phyloP scores from a whole-genome alignment of 371 early-diverging fungal genomes.

The Rhizopus delemar region DNA sequence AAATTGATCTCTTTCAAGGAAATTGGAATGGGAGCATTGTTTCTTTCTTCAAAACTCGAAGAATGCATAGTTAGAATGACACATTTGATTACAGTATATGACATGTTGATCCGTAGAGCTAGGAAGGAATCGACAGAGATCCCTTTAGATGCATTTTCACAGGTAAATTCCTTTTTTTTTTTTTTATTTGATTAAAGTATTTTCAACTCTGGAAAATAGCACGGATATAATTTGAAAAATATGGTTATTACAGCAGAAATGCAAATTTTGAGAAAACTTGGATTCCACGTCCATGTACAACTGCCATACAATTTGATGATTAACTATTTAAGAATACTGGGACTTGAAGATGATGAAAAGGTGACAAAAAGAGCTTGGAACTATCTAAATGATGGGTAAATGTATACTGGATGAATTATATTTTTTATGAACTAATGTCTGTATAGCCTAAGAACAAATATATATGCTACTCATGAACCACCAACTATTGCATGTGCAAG shows the following conservation, averaged over 20 bases:
- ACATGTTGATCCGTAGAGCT: conserved; percentile 64
- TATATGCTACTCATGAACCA: conserved; percentile 85
- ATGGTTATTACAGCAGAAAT: conserved; percentile 81
- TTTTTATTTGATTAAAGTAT: neutral
- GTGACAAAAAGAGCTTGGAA: conserved; percentile 85
- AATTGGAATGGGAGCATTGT: conserved; percentile 82
- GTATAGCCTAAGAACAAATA: conserved; percentile 72
- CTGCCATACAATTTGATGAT: conserved; percentile 92
- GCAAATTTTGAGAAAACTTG: conserved; percentile 82
- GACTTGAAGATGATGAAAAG: conserved; percentile 68
- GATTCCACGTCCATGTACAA: conserved; percentile 95
- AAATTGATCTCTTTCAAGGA: conserved; percentile 46
- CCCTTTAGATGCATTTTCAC: conserved; percentile 62
- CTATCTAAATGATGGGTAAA: conserved; percentile 83
- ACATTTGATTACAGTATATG: conserved; percentile 78
- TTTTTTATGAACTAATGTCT: neutral
- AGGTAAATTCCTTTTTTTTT: conserved; percentile 29
- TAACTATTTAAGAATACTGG: conserved; percentile 86
- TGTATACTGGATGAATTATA: conserved; percentile 4
- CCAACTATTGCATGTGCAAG: conserved; percentile 87
- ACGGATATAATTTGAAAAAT: conserved; percentile 74
- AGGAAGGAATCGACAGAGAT: conserved; percentile 52
- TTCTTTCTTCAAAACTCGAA: conserved; percentile 90
- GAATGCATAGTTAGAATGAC: conserved; percentile 77
- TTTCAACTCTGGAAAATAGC: conserved; percentile 35